A percentile compares a stretch with the other conserved stretches of the same genome.
Evolutionary conservation across 2,329 filamentous ascomycete genomes (phyloP).

Genomic region (Fusarium bactridioides): DNA sequence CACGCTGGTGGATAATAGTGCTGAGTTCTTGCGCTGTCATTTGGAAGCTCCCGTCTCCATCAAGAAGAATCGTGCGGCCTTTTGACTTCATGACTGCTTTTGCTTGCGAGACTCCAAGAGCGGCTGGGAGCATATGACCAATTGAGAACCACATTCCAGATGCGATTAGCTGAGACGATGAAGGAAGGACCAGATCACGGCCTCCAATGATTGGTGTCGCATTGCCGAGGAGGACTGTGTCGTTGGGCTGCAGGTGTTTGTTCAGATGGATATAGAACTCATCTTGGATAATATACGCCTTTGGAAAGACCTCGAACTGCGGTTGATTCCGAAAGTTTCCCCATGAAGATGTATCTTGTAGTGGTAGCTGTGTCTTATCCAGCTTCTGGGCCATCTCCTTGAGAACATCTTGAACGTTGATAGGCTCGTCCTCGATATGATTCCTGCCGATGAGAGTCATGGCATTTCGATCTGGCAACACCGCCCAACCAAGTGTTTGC

Average conservation of each 20-base stretch:
- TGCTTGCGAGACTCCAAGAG: conserved; percentile 1
- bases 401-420: not conserved
- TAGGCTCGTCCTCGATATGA: not conserved
- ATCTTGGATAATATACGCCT: not conserved
- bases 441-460: not conserved
- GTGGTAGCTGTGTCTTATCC: fast-evolving
- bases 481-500: conserved; percentile 17
- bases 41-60: conserved; percentile 9
- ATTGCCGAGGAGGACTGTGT: not conserved
- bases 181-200: not conserved
- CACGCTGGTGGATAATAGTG: not conserved
- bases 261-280: not conserved
- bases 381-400: fast-evolving
- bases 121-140: conserved; percentile 4
- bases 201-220: conserved; percentile 19
- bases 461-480: not conserved
- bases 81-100: not conserved
- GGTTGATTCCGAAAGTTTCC: not conserved
- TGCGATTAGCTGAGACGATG: not conserved
- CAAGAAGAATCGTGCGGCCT: conserved; percentile 8
- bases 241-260: not conserved
- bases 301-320: not conserved
- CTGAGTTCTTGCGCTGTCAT: conserved; percentile 13
- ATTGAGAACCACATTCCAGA: conserved; percentile 24
- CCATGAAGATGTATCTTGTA: not conserved